A percentile compares a stretch with the other conserved stretches of the same genome.
These are phyloP conservation scores for Cercospora zeae-maydis DNA, from an alignment of 2,329 filamentous ascomycete genomes.

Conservation along the genomic window DNA sequence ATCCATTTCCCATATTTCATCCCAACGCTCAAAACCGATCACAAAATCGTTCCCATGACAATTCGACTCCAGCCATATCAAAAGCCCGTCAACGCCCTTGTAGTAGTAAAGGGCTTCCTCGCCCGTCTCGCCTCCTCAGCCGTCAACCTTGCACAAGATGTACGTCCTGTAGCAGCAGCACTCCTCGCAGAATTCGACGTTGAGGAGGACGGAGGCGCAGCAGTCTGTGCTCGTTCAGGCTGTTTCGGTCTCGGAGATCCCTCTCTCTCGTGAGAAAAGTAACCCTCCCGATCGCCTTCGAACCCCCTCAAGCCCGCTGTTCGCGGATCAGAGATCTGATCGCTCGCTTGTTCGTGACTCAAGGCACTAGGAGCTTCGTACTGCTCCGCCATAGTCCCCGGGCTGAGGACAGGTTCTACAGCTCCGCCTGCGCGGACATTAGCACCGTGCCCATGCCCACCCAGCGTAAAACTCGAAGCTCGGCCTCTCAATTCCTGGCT, in stretches of 20 bases:
- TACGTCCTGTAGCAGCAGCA: neutral
- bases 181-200: neutral
- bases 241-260: neutral
- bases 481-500: neutral
- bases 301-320: constrained; percentile 3
- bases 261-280: neutral
- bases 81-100: constrained; percentile 9
- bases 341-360: neutral
- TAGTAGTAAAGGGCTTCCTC: constrained; percentile 7
- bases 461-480: neutral
- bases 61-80: neutral
- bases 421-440: neutral
- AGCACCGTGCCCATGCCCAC: neutral
- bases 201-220: neutral
- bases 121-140: constrained; percentile 8
- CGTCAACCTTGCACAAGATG: neutral
- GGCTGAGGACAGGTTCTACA: constrained; percentile 1
- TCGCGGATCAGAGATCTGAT: neutral
- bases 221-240: neutral
- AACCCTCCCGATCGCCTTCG: constrained; percentile 2
- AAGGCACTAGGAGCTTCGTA: constrained; percentile 8
- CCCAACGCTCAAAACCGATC: too few relatives aligned
- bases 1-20: too few relatives aligned
- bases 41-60: too few relatives aligned
- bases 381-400: neutral